Evolutionary conservation across 2,329 filamentous ascomycete species (phyloP), one percentile per base, ranked within the genome.

Genomic region (Aotearoamyces nothofagi): DNA sequence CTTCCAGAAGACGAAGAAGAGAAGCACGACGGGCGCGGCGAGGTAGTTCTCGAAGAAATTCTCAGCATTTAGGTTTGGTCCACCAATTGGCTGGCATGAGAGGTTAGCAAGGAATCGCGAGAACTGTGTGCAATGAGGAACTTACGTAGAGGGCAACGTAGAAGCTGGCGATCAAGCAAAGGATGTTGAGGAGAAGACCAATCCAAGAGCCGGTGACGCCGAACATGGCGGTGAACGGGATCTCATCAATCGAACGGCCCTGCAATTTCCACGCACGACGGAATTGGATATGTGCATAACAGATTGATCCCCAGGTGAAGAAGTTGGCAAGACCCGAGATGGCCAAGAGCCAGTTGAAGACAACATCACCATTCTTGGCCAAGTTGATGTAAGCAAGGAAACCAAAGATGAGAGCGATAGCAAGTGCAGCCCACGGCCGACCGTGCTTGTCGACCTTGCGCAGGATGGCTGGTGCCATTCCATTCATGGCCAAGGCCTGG

Each of bases 291-390:
- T 75, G 69, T 0, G 68, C 59, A 2, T 71, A 50, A 49, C 68
- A 74, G 45, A 74, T 71, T 31, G 62, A 72, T 22, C 66, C 70
- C 78, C 78, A 84, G 17, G 76, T 75, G 52, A 83, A 78, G 47
- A 84, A 69, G 37, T 69, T 74, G 1, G 70, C 69, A 9, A 83
- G 65, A 27, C 76, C 78, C 0, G 75, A 79, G 13, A 84, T 63
- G 1, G 78, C 64, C 26, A 81, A 57, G 32, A 77, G 61, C 72
- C 72, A 78, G 43, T 56, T 57, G 54, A 77, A 77, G 32, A 69
- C 59, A 1, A 51, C 52, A 15, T 40, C 48, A 36, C 49, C 53
- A 31, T 48, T 50, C 38, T 14, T 42, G 2, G 63, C 57, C 47
- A 56, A 51, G 15, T 56, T 59, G 27, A 75, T 53, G 48, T 69